phyloP scores from a whole-genome alignment of 345 rosid species.

The Eutrema yunnanense region DNA sequence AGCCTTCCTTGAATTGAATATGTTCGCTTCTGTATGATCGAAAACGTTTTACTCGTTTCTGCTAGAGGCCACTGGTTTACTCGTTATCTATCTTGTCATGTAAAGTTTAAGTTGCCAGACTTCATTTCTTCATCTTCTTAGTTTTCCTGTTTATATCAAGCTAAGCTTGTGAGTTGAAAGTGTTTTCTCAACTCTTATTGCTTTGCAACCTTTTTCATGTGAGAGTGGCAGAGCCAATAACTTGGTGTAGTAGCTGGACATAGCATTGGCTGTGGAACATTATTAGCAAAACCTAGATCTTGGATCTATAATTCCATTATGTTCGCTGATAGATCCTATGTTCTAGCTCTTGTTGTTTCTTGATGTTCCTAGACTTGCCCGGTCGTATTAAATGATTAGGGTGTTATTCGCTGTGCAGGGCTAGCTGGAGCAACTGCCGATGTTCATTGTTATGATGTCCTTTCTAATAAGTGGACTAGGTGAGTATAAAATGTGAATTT shows the following conservation, averaged over 20 bases:
- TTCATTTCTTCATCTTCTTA: neutral
- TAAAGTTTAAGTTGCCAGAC: neutral
- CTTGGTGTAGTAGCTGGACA: neutral
- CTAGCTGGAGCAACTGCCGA: slow-evolving; percentile 94
- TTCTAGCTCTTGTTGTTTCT: neutral
- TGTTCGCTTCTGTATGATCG: neutral
- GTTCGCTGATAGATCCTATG: neutral
- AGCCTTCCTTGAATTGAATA: neutral
- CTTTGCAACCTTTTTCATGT: neutral
- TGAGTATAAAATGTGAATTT: slow-evolving; percentile 32
- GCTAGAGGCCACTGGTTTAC: neutral
- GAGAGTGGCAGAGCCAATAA: neutral
- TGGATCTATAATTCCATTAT: neutral
- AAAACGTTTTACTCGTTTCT: neutral
- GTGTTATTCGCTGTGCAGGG: slow-evolving; percentile 49
- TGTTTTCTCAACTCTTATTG: neutral
- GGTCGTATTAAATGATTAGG: neutral
- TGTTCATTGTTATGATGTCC: slow-evolving; percentile 86
- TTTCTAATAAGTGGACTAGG: slow-evolving; percentile 90
- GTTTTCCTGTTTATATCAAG: neutral
- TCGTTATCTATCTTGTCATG: neutral
- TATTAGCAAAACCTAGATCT: neutral
- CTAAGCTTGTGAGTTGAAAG: neutral
- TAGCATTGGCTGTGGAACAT: neutral
- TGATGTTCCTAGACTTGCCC: neutral